Conservation (phyloP, 1,139 yeast species). For the Suhomyces maxii region DNA sequence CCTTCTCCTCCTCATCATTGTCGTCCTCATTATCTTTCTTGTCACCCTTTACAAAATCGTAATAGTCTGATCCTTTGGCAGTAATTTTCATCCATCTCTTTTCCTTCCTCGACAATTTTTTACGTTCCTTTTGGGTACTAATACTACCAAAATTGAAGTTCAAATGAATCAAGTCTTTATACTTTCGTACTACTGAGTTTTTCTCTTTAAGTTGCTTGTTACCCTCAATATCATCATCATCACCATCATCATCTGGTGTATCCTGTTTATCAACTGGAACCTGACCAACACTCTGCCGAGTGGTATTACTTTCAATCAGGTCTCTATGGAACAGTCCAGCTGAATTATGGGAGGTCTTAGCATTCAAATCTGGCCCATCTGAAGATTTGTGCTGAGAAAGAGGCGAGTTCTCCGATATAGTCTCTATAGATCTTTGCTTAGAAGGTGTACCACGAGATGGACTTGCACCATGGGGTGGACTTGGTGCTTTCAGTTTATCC, state of each 20-base stretch:
- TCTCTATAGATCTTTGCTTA: neutral
- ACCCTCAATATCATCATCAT: constrained; percentile 11
- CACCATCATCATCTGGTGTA: constrained; percentile 10
- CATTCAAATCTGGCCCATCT: too few relatives aligned
- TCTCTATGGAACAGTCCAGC: neutral
- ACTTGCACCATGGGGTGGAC: neutral
- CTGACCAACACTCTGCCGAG: constrained; percentile 12
- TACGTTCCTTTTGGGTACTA: constrained; percentile 11
- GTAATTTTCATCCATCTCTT: constrained; percentile 25
- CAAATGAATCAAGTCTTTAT: constrained; percentile 23
- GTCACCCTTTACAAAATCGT: neutral
- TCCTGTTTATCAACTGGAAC: constrained; percentile 4
- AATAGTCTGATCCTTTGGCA: constrained; percentile 23
- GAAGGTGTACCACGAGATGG: too few relatives aligned
- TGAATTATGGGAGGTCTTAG: too few relatives aligned
- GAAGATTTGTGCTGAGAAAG: too few relatives aligned
- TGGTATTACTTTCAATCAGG: constrained; percentile 5
- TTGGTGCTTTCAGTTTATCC: neutral
- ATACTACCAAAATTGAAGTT: constrained; percentile 13
- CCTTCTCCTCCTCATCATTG: constrained; percentile 8
- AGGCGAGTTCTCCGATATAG: neutral
- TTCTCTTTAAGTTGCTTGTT: constrained; percentile 5
- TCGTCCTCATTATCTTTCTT: constrained; percentile 1
- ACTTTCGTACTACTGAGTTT: constrained; percentile 11
- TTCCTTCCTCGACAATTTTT: constrained; percentile 22